A percentile compares a stretch with the other conserved stretches of the same genome.
phyloP scores from a whole-genome alignment of 768 basidiomycete species.

The Suillus americanus region DNA sequence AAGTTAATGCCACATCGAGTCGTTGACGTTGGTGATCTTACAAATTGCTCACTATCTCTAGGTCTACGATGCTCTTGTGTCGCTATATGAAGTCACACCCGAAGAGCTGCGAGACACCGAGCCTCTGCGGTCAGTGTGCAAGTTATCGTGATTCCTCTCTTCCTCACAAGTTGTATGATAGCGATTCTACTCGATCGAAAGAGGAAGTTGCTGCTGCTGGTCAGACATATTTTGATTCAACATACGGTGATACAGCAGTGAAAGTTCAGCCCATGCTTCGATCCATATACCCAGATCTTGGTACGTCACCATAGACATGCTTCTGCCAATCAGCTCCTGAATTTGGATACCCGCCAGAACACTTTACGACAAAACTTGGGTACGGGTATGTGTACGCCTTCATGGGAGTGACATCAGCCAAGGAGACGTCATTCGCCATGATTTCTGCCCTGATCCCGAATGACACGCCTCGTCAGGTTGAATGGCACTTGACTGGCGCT shows the following conservation, averaged over 20 bases:
- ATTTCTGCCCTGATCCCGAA: slow-evolving; percentile 61
- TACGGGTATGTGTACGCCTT: slow-evolving; percentile 59
- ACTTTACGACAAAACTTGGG: slow-evolving; percentile 51
- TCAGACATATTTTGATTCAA: slow-evolving; percentile 40
- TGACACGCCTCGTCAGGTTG: slow-evolving; percentile 62
- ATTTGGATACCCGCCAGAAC: slow-evolving; percentile 36
- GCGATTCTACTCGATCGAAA: slow-evolving; percentile 42
- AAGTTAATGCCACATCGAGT: slow-evolving; percentile 34
- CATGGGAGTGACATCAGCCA: slow-evolving; percentile 42
- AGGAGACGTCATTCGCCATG: slow-evolving; percentile 60
- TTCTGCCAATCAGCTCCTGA: background rate
- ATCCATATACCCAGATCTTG: slow-evolving; percentile 61
- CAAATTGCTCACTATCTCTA: slow-evolving; percentile 20
- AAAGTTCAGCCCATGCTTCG: slow-evolving; percentile 47
- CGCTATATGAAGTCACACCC: slow-evolving; percentile 53
- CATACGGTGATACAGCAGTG: slow-evolving; percentile 58
- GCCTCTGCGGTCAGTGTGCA: slow-evolving; percentile 41
- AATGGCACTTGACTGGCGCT: slow-evolving; percentile 65
- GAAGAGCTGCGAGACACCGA: slow-evolving; percentile 48
- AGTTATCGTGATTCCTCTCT: background rate
- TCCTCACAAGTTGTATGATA: slow-evolving; percentile 18
- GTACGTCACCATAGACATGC: slow-evolving; percentile 33
- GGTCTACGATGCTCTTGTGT: slow-evolving; percentile 59
- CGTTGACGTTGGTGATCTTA: background rate
- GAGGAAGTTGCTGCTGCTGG: slow-evolving; percentile 46